phyloP scores from a whole-genome alignment of 805 yeast species.

The Yarrowia yakushimensis region DNA sequence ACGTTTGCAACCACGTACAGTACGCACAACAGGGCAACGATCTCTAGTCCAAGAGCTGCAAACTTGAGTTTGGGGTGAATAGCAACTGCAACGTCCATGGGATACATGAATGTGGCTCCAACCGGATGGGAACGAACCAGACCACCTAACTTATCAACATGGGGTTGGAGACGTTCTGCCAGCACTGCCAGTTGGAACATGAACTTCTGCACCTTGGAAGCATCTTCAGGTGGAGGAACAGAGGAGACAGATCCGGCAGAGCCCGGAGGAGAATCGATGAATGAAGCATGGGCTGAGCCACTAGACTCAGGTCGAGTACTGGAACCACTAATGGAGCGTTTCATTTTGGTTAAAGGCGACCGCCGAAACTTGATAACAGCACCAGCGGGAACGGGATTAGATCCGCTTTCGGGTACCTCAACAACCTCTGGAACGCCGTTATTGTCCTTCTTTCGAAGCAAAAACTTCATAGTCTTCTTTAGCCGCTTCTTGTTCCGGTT shows the following conservation, averaged over 20 bases:
- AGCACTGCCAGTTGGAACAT: not conserved
- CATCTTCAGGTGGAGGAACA: not conserved
- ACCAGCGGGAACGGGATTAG: not conserved
- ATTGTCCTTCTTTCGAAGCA: slow-evolving; percentile 2
- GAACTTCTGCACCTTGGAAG: not conserved
- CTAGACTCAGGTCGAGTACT: not conserved
- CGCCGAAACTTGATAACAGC: slow-evolving; percentile 13
- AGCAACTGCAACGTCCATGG: slow-evolving; percentile 1
- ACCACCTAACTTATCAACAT: not conserved
- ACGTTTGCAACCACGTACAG: slow-evolving; percentile 9
- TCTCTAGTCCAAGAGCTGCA: not conserved
- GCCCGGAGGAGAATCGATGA: not conserved
- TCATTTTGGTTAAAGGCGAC: not conserved
- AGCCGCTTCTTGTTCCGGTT: slow-evolving; percentile 25
- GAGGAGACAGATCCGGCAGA: not conserved
- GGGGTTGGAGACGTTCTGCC: not conserved
- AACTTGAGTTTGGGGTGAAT: not conserved
- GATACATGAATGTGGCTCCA: not conserved
- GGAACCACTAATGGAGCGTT: not conserved
- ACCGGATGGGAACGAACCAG: not conserved
- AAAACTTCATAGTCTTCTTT: slow-evolving; percentile 27
- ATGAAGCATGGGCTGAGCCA: not conserved
- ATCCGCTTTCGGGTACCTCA: not conserved
- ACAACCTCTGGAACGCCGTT: not conserved
- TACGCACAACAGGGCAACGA: not conserved